phyloP scores from a whole-genome alignment of 2,329 filamentous ascomycete genomes.

The Catunica adiposa region DNA sequence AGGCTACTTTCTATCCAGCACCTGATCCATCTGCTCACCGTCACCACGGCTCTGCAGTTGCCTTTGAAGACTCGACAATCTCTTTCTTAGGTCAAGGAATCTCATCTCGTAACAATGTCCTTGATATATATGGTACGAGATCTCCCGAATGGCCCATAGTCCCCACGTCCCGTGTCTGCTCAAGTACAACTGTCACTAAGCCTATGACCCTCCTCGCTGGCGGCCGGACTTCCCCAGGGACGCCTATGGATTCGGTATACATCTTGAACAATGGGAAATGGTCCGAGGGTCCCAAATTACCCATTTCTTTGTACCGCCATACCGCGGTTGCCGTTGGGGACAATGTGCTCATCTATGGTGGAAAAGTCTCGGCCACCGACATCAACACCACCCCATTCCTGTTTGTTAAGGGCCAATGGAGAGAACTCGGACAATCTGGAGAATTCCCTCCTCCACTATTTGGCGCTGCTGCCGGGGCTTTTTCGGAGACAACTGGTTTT shows the following conservation, averaged over 20 bases:
- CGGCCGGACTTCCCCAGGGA: slow-evolving; percentile 60
- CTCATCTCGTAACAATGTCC: neutral
- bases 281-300: slow-evolving; percentile 49
- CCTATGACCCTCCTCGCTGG: slow-evolving; percentile 49
- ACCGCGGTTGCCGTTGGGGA: slow-evolving; percentile 36
- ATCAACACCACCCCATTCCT: slow-evolving; percentile 35
- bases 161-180: slow-evolving; percentile 47
- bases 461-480: slow-evolving; percentile 25
- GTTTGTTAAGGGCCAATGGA: slow-evolving; percentile 38
- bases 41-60: slow-evolving; percentile 7
- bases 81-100: slow-evolving; percentile 5
- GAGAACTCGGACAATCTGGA: slow-evolving; percentile 25
- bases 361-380: slow-evolving; percentile 34
- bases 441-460: slow-evolving; percentile 20
- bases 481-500: slow-evolving; percentile 33
- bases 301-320: slow-evolving; percentile 60
- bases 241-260: slow-evolving; percentile 60
- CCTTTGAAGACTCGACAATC: neutral
- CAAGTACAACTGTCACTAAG: slow-evolving; percentile 53
- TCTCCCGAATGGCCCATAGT: slow-evolving; percentile 16
- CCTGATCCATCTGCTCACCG: neutral
- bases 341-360: slow-evolving; percentile 43
- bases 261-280: slow-evolving; percentile 46
- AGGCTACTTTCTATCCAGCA: neutral
- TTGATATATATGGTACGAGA: neutral